Conservation (phyloP, 2,329 filamentous ascomycete genomes). For the Cladobotryum protrusum region DNA sequence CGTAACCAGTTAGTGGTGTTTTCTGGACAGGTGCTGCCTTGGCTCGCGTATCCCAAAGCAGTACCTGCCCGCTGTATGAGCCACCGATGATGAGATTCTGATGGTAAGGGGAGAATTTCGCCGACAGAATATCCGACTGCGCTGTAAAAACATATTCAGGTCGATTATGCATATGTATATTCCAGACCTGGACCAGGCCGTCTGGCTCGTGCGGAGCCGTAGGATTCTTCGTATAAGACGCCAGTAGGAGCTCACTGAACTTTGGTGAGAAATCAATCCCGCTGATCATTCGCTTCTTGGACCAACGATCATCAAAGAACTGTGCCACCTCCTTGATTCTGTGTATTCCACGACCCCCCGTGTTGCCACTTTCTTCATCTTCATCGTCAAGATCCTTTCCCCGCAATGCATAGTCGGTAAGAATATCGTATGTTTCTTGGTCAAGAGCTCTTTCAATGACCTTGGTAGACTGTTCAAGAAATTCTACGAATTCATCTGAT, state of each 20-base stretch:
- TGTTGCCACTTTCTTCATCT: conserved; percentile 68
- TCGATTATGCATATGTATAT: conserved; percentile 85
- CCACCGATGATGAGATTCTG: conserved; percentile 94
- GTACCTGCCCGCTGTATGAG: conserved; percentile 91
- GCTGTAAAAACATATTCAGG: conserved; percentile 97
- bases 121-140: conserved; percentile 89
- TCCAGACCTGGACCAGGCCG: conserved; percentile 94
- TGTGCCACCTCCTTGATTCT: conserved; percentile 83
- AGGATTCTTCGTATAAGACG: conserved; percentile 95
- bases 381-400: conserved; percentile 72
- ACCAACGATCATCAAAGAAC: conserved; percentile 93
- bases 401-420: conserved; percentile 87
- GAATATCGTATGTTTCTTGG: conserved; percentile 83
- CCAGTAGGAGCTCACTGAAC: conserved; percentile 86
- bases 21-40: conserved; percentile 89
- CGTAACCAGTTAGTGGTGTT: conserved; percentile 88
- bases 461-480: conserved; percentile 92
- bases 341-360: conserved; percentile 63
- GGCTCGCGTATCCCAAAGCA: conserved; percentile 93
- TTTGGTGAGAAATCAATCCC: conserved; percentile 93
- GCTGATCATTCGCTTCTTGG: conserved; percentile 95
- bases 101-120: conserved; percentile 98
- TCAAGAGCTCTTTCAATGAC: conserved; percentile 94
- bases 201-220: conserved; percentile 90
- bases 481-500: conserved; percentile 90